Evolutionary conservation across 75 land plant species (phyloP).

Genomic region (Pinus albicaulis): DNA sequence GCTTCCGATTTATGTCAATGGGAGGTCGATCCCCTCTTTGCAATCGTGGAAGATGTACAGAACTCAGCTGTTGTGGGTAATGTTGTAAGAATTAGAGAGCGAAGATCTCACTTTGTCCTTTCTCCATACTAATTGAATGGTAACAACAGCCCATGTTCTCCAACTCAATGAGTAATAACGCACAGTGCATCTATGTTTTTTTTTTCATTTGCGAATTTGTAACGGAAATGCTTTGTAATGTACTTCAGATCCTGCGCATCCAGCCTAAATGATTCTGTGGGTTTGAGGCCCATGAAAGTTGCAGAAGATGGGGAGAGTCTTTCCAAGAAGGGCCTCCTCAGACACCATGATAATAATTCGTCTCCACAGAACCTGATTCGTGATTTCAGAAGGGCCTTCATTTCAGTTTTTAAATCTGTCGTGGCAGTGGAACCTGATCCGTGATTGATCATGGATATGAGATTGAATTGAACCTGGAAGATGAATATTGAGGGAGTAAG

Average conservation of each 20-base stretch:
- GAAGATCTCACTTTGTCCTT: conserved; percentile 37
- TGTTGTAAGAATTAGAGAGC: not conserved
- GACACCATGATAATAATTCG: conserved; percentile 89
- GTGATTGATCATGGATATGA: too few relatives aligned
- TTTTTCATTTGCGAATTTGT: conserved; percentile 68
- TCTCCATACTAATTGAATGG: conserved; percentile 88
- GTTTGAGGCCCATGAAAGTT: conserved; percentile 61
- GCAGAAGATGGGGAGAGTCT: conserved; percentile 81
- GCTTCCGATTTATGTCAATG: too few relatives aligned
- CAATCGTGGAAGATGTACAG: too few relatives aligned
- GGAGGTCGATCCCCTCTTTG: too few relatives aligned
- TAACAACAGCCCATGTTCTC: conserved; percentile 97
- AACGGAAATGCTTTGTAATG: conserved; percentile 71
- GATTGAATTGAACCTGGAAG: too few relatives aligned
- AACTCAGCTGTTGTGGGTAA: too few relatives aligned
- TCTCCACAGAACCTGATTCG: conserved; percentile 93
- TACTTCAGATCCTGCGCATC: conserved; percentile 61
- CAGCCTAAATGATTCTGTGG: conserved; percentile 68
- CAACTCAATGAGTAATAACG: conserved; percentile 82
- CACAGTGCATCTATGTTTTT: conserved; percentile 61
- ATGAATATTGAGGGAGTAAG: not conserved
- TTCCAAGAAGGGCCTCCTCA: conserved; percentile 63
- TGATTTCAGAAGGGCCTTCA: too few relatives aligned
- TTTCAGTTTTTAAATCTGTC: too few relatives aligned
- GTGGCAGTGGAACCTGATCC: too few relatives aligned